phyloP scores from a whole-genome alignment of 352 stramenopile species.

The Phytopythium oedochilum region DNA sequence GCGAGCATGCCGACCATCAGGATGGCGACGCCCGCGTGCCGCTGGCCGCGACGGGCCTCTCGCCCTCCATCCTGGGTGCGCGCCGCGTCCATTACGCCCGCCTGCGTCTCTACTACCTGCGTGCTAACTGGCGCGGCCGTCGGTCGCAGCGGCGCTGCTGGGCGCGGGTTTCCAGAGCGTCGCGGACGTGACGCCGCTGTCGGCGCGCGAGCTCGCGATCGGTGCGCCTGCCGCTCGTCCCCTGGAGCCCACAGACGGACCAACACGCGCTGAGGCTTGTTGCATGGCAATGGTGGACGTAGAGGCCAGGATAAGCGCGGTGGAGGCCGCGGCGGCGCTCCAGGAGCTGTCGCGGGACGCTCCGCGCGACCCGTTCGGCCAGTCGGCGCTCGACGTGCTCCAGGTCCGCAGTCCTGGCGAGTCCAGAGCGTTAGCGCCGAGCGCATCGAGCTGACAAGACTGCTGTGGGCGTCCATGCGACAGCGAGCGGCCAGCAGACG shows the following conservation, averaged over 20 bases:
- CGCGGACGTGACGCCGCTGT: conserved; percentile 41
- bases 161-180: conserved; percentile 58
- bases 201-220: conserved; percentile 48
- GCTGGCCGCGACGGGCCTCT: conserved; percentile 47
- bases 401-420: conserved; percentile 33
- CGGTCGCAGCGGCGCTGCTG: conserved; percentile 38
- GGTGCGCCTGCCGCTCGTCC: conserved; percentile 18
- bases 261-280: too few relatives aligned
- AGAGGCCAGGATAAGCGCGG: conserved; percentile 39
- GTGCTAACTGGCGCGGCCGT: neutral
- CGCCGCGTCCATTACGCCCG: too few relatives aligned
- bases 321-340: conserved; percentile 27
- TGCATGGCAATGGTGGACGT: too few relatives aligned
- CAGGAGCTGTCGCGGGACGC: conserved; percentile 9
- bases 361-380: conserved; percentile 16
- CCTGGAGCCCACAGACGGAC: too few relatives aligned
- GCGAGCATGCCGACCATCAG: too few relatives aligned
- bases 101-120: neutral
- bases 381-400: conserved; percentile 39
- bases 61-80: conserved; percentile 56
- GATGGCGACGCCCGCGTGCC: conserved; percentile 24
- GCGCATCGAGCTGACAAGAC: too few relatives aligned
- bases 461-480: neutral
- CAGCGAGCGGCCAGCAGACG: conserved; percentile 23
- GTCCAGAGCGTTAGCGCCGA: too few relatives aligned